These are phyloP conservation scores for Pseudocercospora musae DNA, from an alignment of 2,329 filamentous ascomycete species.

Conservation along the genomic window DNA sequence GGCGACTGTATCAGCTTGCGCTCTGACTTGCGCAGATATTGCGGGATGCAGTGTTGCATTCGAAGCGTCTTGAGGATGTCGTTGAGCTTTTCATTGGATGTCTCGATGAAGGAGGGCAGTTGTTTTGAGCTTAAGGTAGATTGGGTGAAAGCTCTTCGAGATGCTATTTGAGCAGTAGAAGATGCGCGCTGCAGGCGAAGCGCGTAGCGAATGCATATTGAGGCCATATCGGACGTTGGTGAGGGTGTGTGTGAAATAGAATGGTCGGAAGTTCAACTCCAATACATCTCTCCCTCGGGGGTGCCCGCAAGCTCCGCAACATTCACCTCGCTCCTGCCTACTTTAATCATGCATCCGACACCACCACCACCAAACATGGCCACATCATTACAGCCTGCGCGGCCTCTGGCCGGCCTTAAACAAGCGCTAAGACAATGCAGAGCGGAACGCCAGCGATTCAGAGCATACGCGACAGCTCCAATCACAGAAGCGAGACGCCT, in stretches of 20 bases:
- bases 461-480: slow-evolving; percentile 43
- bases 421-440: slow-evolving; percentile 58
- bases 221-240: slow-evolving; percentile 14
- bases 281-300: not conserved
- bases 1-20: slow-evolving; percentile 42
- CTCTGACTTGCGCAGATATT: slow-evolving; percentile 42
- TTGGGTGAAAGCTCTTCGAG: slow-evolving; percentile 28
- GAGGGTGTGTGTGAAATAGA: not conserved
- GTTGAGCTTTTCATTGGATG: slow-evolving; percentile 42
- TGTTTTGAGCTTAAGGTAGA: slow-evolving; percentile 16
- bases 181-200: slow-evolving; percentile 32
- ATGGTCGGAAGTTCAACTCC: not conserved
- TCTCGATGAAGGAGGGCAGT: slow-evolving; percentile 42
- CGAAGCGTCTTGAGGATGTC: slow-evolving; percentile 41
- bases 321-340: not conserved
- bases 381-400: slow-evolving; percentile 53
- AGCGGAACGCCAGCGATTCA: slow-evolving; percentile 31
- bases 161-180: slow-evolving; percentile 14
- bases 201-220: slow-evolving; percentile 34
- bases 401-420: slow-evolving; percentile 71
- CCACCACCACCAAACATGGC: slow-evolving; percentile 48
- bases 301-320: not conserved
- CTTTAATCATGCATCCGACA: not conserved
- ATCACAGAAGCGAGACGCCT: slow-evolving; percentile 28
- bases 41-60: slow-evolving; percentile 44